Evolutionary conservation across 2,329 filamentous ascomycete species (phyloP), one percentile per base, ranked within the genome.

Genomic region (Thelonectria blattea): DNA sequence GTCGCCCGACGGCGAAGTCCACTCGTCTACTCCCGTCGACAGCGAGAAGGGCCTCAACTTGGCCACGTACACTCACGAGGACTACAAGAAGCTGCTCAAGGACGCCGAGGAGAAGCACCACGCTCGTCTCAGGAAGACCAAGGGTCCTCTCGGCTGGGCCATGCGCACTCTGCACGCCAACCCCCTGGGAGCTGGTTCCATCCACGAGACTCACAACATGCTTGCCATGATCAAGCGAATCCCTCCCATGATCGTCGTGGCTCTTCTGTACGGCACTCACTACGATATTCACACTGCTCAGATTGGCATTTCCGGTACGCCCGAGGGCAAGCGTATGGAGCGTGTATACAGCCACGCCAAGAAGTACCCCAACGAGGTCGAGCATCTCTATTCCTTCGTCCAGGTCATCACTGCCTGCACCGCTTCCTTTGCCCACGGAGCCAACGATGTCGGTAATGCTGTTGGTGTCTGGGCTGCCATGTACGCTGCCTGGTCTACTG

Each of bases 251-350:
- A 73, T 91, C 62, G 81, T 87, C 45, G 81, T 80, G 65, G 90
- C 82, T 56, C 72, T 81, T 15, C 84, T 93, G 52, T 94, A 94
- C 73, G 91, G 91, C 74, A 73, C 89, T 24, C 82, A 93, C 82
- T 94, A 93, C 78, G 91, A 94, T 68, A 94, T 93, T 71, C 91
- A 93, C 81, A 83, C 85, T 50, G 89, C 89, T 5, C 91, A 93
- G 80, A 81, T 81, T 53, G 91, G 91, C 72, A 83, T 91, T 46
- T 72, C 80, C 12, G 90, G 90, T 20, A 92, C 90, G 1, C 90
- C 90, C 7, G 90, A 93, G 62, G 91, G 90, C 60, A 78, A 78
- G 37, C 88, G 91, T 62, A 91, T 92, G 89, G 79, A 61, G 14
- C 59, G 61, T 2, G 69, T 71, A 59, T 92, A 92, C 73, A 79